Base-by-base conservation (phyloP, 2,329 filamentous ascomycete species). In the Knufia petricola region DNA sequence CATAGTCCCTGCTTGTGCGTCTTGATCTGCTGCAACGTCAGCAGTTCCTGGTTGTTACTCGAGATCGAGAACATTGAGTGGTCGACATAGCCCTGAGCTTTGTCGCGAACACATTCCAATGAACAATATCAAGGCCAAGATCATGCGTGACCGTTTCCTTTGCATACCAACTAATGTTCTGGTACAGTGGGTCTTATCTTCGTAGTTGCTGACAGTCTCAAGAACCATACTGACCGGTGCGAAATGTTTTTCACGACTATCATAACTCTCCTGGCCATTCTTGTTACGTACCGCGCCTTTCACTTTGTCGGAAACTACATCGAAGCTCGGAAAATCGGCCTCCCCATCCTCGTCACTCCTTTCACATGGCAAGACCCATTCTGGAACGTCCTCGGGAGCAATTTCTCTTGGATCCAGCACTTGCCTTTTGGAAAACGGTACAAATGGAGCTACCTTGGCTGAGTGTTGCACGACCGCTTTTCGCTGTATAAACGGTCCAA, bases 321-420 rank as follows among this genome's bases (percentile, higher is more conserved):
- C n/a, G 46, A 44, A 41, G 55, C 53, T 8, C 49, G 31, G 15
- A 54, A 50, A 32, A 51, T 52, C 12, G 55, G 55, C 1, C 40
- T 57, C 3, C 53, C 55, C 1, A 54, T 55, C 31, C 8, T 57
- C 13, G 26, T 56, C 39, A 30, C 28, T 13, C 55, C 53, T 3
- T 30, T 52, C 12, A 39, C 21, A 4, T 50, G 49, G 47, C 51
- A 57, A 34, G 55, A 54, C 32, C 21, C 32, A 3, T 44, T 32
- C 13, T 55, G 51, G 53, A 15, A 52, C 3, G 3, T 54, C 6
- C 24, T 46, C 10, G 48, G 47, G 6, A 23, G 37, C 2, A 19
- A 23, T 2, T 50, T 57, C 39, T 10, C 20, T 8, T 28, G 28
- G 21, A 38, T 54, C 40, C 26, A 31, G 7, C 20, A 43, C 1